Evolutionary conservation across 805 yeast species (phyloP).

Genomic region (Cyberlindnera subsufficiens): DNA sequence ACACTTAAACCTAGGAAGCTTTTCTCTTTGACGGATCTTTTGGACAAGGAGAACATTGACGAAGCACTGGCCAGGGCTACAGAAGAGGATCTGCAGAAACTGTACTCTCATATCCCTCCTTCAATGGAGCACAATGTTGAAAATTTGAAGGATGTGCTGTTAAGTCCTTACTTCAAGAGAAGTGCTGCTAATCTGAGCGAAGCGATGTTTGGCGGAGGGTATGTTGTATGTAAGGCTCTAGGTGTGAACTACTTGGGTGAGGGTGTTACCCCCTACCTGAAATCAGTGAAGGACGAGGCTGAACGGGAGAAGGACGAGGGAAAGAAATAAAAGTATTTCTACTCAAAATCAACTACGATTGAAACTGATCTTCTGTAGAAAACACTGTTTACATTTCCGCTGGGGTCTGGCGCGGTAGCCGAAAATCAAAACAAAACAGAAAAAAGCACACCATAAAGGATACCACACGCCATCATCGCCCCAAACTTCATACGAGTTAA

Average conservation of each 20-base stretch:
- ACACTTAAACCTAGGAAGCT: background rate
- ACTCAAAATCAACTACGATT: background rate
- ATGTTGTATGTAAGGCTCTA: constrained; percentile 41
- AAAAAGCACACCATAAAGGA: background rate
- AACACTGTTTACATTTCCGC: background rate
- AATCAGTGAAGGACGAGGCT: constrained; percentile 31
- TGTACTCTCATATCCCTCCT: constrained; percentile 38
- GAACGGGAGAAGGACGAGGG: constrained; percentile 1
- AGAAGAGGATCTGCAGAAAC: constrained; percentile 28
- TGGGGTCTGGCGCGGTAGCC: background rate
- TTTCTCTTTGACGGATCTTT: constrained; percentile 12
- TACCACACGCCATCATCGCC: background rate
- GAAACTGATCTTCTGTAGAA: background rate
- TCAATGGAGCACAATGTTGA: constrained; percentile 31
- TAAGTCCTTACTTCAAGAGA: constrained; percentile 43
- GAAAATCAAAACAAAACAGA: constrained; percentile 8
- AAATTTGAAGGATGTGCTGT: constrained; percentile 37
- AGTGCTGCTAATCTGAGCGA: constrained; percentile 35
- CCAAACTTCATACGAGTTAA: constrained; percentile 3
- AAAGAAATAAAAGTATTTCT: background rate
- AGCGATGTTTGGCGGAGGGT: constrained; percentile 45
- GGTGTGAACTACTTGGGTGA: constrained; percentile 49
- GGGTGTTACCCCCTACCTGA: constrained; percentile 45
- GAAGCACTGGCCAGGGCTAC: constrained; percentile 16
- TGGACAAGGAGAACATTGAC: constrained; percentile 10